A percentile compares a stretch with the other conserved stretches of the same genome.
phyloP scores from a whole-genome alignment of 495 filamentous ascomycete genomes.

The Penicillium robsamsonii region DNA sequence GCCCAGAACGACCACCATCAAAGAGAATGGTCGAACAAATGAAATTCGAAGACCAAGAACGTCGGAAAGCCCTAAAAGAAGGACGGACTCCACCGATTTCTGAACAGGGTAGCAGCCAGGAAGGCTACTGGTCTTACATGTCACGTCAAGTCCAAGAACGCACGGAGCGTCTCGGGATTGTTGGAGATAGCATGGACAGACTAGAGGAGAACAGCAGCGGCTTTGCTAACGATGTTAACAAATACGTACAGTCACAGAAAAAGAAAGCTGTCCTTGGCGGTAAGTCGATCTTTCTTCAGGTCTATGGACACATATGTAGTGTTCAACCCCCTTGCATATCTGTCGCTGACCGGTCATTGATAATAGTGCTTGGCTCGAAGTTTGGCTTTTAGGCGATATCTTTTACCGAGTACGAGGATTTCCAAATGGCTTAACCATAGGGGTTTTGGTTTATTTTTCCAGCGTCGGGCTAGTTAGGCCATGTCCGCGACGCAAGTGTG shows the following conservation, averaged over 20 bases:
- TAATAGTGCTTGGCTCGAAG: constrained; percentile 42
- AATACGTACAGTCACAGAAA: constrained; percentile 84
- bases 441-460: background rate
- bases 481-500: background rate
- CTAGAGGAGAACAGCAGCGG: constrained; percentile 74
- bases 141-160: constrained; percentile 82
- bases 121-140: constrained; percentile 70
- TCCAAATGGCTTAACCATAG: background rate
- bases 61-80: constrained; percentile 46
- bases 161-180: constrained; percentile 78
- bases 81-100: constrained; percentile 26
- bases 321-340: constrained; percentile 24
- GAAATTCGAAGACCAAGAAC: constrained; percentile 56
- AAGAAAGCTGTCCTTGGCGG: constrained; percentile 70
- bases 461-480: background rate
- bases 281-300: constrained; percentile 31
- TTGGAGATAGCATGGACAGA: constrained; percentile 79
- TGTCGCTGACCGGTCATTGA: constrained; percentile 23
- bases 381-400: constrained; percentile 35
- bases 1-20: constrained; percentile 79
- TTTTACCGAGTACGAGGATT: background rate
- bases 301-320: background rate
- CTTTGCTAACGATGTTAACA: constrained; percentile 83
- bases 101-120: constrained; percentile 32
- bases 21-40: constrained; percentile 70